phyloP scores from a whole-genome alignment of 148 eudicot species.

The Chenopodium suecicum region DNA sequence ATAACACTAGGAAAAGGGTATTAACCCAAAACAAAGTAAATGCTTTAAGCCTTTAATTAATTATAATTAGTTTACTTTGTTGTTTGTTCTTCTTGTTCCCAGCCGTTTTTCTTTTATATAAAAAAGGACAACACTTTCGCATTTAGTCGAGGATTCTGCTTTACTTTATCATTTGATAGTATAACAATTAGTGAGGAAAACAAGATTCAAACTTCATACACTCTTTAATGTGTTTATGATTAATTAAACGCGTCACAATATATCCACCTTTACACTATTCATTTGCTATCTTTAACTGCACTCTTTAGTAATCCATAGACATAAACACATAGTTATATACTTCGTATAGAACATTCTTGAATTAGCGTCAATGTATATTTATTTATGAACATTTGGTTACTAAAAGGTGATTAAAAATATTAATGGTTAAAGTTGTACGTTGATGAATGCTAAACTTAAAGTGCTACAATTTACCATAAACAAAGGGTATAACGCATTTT shows the following conservation, averaged over 20 bases:
- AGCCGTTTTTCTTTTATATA: neutral
- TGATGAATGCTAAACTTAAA: too few relatives aligned
- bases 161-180: neutral
- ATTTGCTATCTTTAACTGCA: too few relatives aligned
- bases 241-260: too few relatives aligned
- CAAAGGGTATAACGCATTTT: neutral
- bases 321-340: too few relatives aligned
- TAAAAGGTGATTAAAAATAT: too few relatives aligned
- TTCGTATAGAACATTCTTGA: too few relatives aligned
- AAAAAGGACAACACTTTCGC: neutral
- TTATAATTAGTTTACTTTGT: slow-evolving; percentile 14
- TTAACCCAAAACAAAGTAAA: neutral
- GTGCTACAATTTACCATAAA: too few relatives aligned
- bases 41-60: neutral
- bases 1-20: neutral
- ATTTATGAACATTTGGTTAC: too few relatives aligned
- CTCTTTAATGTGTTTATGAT: neutral
- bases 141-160: neutral
- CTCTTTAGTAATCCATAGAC: too few relatives aligned
- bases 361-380: too few relatives aligned
- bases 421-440: too few relatives aligned
- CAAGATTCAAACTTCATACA: neutral
- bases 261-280: too few relatives aligned
- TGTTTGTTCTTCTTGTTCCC: slow-evolving; percentile 34
- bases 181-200: neutral